A percentile compares a stretch with the other conserved stretches of the same genome.
Evolutionary conservation across 2,329 filamentous ascomycete genomes (phyloP).

Genomic region (Dryadomyces quercivorus): DNA sequence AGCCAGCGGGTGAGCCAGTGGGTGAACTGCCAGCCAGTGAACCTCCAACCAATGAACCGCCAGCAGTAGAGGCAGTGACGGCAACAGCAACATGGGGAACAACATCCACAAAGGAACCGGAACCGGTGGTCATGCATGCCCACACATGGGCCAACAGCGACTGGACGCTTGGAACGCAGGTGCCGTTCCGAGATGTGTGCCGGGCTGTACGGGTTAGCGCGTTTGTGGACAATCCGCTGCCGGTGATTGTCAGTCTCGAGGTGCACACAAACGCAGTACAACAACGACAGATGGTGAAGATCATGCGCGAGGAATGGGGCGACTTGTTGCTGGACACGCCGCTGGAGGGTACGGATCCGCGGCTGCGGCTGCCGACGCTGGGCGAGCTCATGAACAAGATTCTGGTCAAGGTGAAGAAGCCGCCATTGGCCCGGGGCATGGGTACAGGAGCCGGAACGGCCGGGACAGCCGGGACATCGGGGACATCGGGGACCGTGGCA

Average conservation of each 20-base stretch:
- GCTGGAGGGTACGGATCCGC: constrained; percentile 37
- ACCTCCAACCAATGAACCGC: background rate
- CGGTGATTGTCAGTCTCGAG: constrained; percentile 85
- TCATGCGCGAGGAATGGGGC: constrained; percentile 84
- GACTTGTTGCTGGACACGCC: constrained; percentile 54
- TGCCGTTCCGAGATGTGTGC: constrained; percentile 80
- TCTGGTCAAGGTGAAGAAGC: constrained; percentile 66
- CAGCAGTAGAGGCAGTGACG: no score
- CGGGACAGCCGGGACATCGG: background rate
- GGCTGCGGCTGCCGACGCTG: constrained; percentile 52
- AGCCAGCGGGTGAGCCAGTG: no score
- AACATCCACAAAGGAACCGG: background rate
- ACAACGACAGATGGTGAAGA: constrained; percentile 84
- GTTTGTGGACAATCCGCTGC: constrained; percentile 63
- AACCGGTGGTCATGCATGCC: background rate
- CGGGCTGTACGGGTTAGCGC: constrained; percentile 65
- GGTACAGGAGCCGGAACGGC: background rate
- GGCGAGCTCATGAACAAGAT: constrained; percentile 68
- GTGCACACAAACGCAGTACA: constrained; percentile 74
- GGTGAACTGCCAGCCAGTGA: no score
- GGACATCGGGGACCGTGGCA: background rate
- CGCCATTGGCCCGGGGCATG: constrained; percentile 18
- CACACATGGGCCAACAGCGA: constrained; percentile 48
- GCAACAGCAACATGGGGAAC: no score
- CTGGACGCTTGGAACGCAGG: constrained; percentile 74